Percentiles rank a stretch among this genome's conserved stretches.
Conservation (phyloP, 2,329 filamentous ascomycete species). For the Pestalotiopsis sp. region DNA sequence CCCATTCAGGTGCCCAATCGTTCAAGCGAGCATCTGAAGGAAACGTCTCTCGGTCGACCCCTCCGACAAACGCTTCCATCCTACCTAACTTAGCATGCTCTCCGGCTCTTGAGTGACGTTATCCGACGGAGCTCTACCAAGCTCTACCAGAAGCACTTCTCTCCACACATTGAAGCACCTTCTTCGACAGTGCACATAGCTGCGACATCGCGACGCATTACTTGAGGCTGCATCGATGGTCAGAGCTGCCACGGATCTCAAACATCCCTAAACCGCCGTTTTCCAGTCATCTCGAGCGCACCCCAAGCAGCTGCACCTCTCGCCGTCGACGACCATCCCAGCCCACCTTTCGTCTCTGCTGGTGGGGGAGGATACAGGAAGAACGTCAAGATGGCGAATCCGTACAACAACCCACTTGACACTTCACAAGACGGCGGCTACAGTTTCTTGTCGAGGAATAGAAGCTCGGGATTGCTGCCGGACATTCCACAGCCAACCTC, state of each 20-base stretch:
- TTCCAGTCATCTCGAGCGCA: background rate
- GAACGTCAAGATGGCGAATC: conserved; percentile 42
- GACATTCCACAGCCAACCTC: conserved; percentile 33
- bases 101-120: conserved; percentile 8
- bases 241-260: too few relatives aligned
- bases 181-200: background rate
- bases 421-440: conserved; percentile 36
- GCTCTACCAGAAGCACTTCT: conserved; percentile 5
- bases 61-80: background rate
- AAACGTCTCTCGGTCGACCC: background rate
- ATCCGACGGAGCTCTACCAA: conserved; percentile 13
- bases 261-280: background rate
- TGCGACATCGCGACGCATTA: background rate
- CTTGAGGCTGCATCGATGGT: too few relatives aligned
- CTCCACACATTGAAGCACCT: background rate
- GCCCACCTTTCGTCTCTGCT: background rate
- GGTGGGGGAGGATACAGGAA: background rate
- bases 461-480: conserved; percentile 46
- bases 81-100: conserved; percentile 2
- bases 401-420: conserved; percentile 38
- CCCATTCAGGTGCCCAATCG: conserved; percentile 19
- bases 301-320: background rate
- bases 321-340: background rate
- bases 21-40: background rate
- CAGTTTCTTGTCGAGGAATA: conserved; percentile 35